Base-by-base conservation (phyloP, 78 protist species). In the Chrysochromulina parva region DNA sequence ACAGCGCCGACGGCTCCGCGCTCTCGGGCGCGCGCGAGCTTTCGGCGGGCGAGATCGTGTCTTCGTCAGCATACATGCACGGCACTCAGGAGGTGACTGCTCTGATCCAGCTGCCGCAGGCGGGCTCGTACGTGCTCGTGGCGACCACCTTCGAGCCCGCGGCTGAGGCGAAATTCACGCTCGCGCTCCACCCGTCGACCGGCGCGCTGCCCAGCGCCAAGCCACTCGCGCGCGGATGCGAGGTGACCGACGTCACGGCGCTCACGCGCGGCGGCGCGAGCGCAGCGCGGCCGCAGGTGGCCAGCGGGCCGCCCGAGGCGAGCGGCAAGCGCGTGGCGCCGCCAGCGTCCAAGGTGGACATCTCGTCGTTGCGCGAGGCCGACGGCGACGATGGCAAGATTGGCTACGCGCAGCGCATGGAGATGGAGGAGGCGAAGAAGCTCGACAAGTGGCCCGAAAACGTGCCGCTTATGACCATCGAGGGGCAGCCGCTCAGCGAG, bases 401-500 rank as follows among this genome's bases (percentile, higher is more conserved):
- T 2, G 55, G 55, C 19, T 9, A 74, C 24, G 53, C 53, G 82
- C 82, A 74, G 55, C 50, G 55, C 4, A 10, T 48, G 57, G 82
- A 74, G 82, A 53, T 74, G 28, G 82, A 74, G 9, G 57, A 74
- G 55, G 58, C 55, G 50, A 22, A 2, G 20, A 3, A 55, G 19
- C 82, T 74, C 26, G 82, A 28, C 24, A 74, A 38, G 55, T 74
- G 82, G 82, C 2, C 1, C 7, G 82, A 74, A 24, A 74, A 74
- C 82, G 57, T 74, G 53, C 82, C 82, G 50, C 38, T 74, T 53
- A 74, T 74, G 82, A 74, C 82, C 14, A 74, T 74, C 55, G 82
- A 74, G 82, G 82, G 82, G 28, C 82, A 74, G 55, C 82, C 82
- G 24, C 82, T 74, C 57, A 48, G 57, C 19, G 82, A 74, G 24